Conservation (phyloP, 2,329 filamentous ascomycete genomes). For the Aureobasidium sp. region DNA sequence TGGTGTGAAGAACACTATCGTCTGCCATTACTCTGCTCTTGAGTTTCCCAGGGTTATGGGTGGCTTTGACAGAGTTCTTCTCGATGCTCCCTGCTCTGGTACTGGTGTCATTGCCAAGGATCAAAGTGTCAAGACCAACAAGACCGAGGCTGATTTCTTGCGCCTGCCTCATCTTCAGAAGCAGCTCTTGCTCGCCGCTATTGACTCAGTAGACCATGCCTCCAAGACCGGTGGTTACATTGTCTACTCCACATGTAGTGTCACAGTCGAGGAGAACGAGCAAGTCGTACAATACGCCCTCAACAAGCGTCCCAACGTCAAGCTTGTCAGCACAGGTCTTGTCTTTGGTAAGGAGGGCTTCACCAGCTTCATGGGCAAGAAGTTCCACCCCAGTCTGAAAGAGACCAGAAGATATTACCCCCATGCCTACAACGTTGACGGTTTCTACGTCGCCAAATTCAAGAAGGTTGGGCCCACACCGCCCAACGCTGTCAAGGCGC, state of each 20-base stretch:
- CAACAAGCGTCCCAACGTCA: constrained; percentile 84
- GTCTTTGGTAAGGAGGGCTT: constrained; percentile 91
- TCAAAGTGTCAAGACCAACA: constrained; percentile 94
- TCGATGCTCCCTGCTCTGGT: constrained; percentile 92
- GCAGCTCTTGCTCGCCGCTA: constrained; percentile 83
- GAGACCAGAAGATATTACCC: constrained; percentile 82
- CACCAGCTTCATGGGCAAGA: constrained; percentile 82
- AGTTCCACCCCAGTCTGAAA: constrained; percentile 78
- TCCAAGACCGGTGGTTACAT: constrained; percentile 92
- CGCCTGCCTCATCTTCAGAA: constrained; percentile 90
- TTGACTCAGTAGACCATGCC: constrained; percentile 87
- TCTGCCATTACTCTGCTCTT: constrained; percentile 90
- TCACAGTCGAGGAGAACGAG: constrained; percentile 91
- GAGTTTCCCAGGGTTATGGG: constrained; percentile 93
- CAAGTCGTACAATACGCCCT: constrained; percentile 90
- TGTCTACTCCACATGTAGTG: constrained; percentile 93
- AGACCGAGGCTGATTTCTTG: constrained; percentile 91
- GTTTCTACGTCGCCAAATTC: constrained; percentile 97
- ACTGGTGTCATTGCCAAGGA: constrained; percentile 98
- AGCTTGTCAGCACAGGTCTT: constrained; percentile 83
- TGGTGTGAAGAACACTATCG: constrained; percentile 86
- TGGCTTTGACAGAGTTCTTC: constrained; percentile 87
- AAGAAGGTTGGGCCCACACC: constrained; percentile 82
- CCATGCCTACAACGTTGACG: constrained; percentile 89
- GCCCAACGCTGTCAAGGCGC: constrained; percentile 45